A percentile compares a stretch with the other conserved stretches of the same genome.
Evolutionary conservation across 2,329 filamentous ascomycete species (phyloP).

Genomic region (Periconia sp.): DNA sequence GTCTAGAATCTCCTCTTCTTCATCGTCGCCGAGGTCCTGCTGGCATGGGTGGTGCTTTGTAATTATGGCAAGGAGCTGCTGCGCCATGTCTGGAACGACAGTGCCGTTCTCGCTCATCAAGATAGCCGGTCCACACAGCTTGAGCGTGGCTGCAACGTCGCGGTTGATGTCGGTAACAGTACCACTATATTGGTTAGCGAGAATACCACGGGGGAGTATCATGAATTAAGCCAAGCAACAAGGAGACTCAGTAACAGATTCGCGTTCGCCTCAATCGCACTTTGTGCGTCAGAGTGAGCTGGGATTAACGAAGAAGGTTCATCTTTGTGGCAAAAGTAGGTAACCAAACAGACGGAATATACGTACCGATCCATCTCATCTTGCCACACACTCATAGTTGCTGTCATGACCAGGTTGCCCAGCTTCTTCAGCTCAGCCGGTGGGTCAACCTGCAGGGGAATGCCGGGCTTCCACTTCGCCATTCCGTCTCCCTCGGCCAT

Average conservation of each 20-base stretch:
- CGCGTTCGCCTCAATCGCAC: slow-evolving; percentile 90
- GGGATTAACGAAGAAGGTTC: slow-evolving; percentile 92
- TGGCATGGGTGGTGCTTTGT: slow-evolving; percentile 93
- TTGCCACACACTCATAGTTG: slow-evolving; percentile 83
- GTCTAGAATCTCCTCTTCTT: slow-evolving; percentile 68
- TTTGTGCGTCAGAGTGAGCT: slow-evolving; percentile 97
- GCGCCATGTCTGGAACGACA: slow-evolving; percentile 76
- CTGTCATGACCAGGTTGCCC: slow-evolving; percentile 81
- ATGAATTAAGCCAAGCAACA: slow-evolving; percentile 15
- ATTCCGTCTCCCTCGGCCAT: slow-evolving; percentile 80
- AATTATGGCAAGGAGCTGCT: slow-evolving; percentile 78
- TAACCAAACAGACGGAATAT: slow-evolving; percentile 9
- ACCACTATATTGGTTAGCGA: slow-evolving; percentile 60
- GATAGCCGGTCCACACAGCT: slow-evolving; percentile 86
- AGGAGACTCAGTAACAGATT: slow-evolving; percentile 62
- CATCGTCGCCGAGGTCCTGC: slow-evolving; percentile 81
- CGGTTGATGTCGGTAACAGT: slow-evolving; percentile 96
- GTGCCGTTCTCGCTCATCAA: slow-evolving; percentile 69
- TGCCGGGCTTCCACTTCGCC: slow-evolving; percentile 85
- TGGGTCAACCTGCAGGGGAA: slow-evolving; percentile 82
- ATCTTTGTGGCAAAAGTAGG: slow-evolving; percentile 65
- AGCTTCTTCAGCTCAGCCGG: slow-evolving; percentile 81
- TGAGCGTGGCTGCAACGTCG: slow-evolving; percentile 87
- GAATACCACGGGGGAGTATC: not conserved
- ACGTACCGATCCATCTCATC: slow-evolving; percentile 95